Percentiles rank a stretch among this genome's conserved stretches.
Conservation (phyloP, 805 yeast species). For the Monosporozyma siamensis region DNA sequence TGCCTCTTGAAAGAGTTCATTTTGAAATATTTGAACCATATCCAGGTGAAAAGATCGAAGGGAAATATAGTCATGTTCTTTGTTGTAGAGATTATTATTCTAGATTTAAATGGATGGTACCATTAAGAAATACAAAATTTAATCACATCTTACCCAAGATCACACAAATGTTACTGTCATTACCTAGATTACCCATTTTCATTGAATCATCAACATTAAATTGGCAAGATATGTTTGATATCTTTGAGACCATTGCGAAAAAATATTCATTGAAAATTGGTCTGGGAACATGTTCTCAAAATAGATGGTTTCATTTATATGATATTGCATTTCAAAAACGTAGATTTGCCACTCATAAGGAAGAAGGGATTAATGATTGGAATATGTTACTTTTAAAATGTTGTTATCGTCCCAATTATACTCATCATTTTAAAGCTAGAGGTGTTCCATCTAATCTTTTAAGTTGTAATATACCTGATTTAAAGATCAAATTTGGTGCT, state of each 20-base stretch:
- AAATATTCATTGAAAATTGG: conserved; percentile 21
- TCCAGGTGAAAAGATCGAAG: conserved; percentile 16
- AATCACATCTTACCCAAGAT: conserved; percentile 14
- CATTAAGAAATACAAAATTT: conserved; percentile 19
- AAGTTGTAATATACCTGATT: conserved; percentile 10
- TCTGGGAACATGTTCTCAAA: conserved; percentile 15
- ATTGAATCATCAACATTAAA: conserved; percentile 25
- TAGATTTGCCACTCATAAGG: conserved; percentile 10
- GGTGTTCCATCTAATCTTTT: conserved; percentile 22
- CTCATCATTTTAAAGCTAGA: conserved; percentile 11
- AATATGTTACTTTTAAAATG: conserved; percentile 21
- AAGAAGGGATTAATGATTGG: conserved; percentile 22
- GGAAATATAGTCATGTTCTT: conserved; percentile 22
- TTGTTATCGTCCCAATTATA: conserved; percentile 13
- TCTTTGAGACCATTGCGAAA: conserved; percentile 19
- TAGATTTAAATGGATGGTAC: conserved; percentile 25
- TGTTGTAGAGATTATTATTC: conserved; percentile 25
- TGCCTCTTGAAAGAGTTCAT: conserved; percentile 25
- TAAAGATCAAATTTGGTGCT: conserved; percentile 12
- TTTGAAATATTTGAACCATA: conserved; percentile 25
- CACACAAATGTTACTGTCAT: conserved; percentile 12
- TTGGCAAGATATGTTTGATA: conserved; percentile 23
- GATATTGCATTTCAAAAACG: conserved; percentile 16
- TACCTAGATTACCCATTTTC: conserved; percentile 24
- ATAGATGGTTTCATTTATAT: conserved; percentile 11